phyloP scores from a whole-genome alignment of 352 stramenopile species.

The Phytophthora megakarya region DNA sequence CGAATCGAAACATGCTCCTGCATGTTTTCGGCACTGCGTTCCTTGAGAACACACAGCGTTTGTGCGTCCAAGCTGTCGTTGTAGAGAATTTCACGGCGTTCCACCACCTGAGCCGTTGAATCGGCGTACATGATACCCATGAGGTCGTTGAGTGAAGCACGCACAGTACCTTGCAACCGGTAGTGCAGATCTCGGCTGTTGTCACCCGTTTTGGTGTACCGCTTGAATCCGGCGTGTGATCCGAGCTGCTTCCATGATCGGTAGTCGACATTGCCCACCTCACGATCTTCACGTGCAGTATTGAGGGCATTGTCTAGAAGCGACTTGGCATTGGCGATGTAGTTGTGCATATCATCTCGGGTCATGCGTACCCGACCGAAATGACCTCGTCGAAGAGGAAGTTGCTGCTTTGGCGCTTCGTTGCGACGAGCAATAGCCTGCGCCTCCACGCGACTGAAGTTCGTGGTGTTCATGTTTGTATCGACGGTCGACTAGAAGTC shows the following conservation, averaged over 20 bases:
- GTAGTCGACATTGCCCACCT: conserved; percentile 48
- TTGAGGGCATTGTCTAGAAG: conserved; percentile 56
- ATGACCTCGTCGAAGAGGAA: conserved; percentile 58
- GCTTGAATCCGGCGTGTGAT: conserved; percentile 54
- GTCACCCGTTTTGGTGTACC: conserved; percentile 54
- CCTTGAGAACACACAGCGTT: conserved; percentile 59
- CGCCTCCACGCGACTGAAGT: conserved; percentile 36
- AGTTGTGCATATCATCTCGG: conserved; percentile 38
- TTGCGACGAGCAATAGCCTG: conserved; percentile 37
- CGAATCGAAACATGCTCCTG: conserved; percentile 73
- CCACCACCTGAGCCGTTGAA: conserved; percentile 44
- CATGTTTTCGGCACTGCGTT: conserved; percentile 46
- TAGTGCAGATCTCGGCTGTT: conserved; percentile 49
- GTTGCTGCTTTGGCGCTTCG: conserved; percentile 22
- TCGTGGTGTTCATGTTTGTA: conserved; percentile 24
- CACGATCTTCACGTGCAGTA: conserved; percentile 41
- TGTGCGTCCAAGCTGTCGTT: conserved; percentile 65
- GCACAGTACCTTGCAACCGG: conserved; percentile 59
- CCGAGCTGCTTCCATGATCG: conserved; percentile 65
- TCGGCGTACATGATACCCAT: conserved; percentile 70
- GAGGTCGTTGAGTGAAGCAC: conserved; percentile 57
- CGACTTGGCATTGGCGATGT: conserved; percentile 41
- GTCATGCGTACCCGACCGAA: conserved; percentile 54
- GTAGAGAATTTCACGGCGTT: conserved; percentile 58
- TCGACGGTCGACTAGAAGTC: conserved; percentile 12